These are phyloP conservation scores for Uronychia setigera DNA, from an alignment of 73 alveolate species.

Conservation along the genomic window DNA sequence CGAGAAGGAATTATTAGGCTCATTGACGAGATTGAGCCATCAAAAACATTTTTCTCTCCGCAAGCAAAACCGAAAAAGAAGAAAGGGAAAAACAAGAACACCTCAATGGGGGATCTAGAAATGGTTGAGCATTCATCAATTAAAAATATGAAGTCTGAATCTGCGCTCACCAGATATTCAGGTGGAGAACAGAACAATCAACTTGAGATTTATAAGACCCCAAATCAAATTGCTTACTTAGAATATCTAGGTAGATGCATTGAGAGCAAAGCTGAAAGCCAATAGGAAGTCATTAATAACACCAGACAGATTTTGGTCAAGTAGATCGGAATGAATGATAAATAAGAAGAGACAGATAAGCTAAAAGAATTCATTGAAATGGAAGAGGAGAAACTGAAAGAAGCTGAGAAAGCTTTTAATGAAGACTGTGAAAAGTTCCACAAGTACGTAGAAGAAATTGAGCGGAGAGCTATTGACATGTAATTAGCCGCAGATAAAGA, in stretches of 20 bases:
- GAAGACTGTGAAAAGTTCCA: slow-evolving; percentile 10
- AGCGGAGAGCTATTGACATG: neutral
- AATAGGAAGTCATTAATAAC: neutral
- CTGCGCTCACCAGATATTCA: neutral
- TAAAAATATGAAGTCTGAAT: neutral
- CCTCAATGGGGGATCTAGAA: neutral
- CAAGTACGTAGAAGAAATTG: neutral
- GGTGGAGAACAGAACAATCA: neutral
- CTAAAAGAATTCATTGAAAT: slow-evolving; percentile 6
- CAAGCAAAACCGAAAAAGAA: neutral
- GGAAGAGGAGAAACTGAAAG: slow-evolving; percentile 10
- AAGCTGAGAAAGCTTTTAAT: slow-evolving; percentile 6
- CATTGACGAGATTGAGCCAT: neutral
- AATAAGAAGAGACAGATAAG: neutral
- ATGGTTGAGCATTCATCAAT: neutral
- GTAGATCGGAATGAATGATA: neutral
- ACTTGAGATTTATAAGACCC: neutral
- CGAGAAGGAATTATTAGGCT: neutral
- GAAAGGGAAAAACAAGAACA: neutral
- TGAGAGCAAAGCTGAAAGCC: neutral
- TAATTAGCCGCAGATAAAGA: neutral
- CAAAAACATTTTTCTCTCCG: neutral
- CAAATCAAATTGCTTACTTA: neutral
- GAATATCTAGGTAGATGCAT: neutral
- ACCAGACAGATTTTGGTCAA: neutral